phyloP scores from a whole-genome alignment of 306 rosid genomes.

The Carpinus fangiana region DNA sequence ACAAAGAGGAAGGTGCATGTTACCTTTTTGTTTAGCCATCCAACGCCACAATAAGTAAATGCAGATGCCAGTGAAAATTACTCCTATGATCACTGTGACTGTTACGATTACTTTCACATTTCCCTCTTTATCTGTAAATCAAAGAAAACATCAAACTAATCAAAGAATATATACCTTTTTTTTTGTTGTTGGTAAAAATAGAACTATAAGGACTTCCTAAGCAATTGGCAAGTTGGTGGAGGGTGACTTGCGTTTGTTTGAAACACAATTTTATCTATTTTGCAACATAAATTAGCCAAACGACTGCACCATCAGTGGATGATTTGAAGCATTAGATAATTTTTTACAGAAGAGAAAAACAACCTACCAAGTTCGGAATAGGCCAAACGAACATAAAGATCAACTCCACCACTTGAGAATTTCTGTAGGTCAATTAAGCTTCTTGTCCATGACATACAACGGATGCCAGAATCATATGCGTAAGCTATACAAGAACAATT shows the following conservation, averaged over 20 bases:
- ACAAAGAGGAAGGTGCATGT: neutral
- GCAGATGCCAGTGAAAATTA: neutral
- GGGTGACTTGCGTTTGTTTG: neutral
- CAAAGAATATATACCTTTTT: neutral
- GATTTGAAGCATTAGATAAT: neutral
- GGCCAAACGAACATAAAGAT: slow-evolving; percentile 39
- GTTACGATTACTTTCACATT: neutral
- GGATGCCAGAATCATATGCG: slow-evolving; percentile 12
- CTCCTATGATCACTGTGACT: neutral
- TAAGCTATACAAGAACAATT: slow-evolving; percentile 35
- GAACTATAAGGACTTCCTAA: neutral
- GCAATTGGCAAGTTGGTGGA: neutral
- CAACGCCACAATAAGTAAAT: slow-evolving; percentile 10
- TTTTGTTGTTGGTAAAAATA: neutral
- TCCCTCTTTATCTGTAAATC: neutral
- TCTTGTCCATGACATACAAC: slow-evolving; percentile 34
- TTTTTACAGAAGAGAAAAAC: neutral
- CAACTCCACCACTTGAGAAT: slow-evolving; percentile 23
- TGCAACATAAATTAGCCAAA: neutral
- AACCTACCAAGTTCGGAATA: slow-evolving; percentile 43
- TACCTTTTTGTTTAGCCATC: slow-evolving; percentile 2
- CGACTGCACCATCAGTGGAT: neutral
- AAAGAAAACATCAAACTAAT: neutral
- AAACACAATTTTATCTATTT: neutral
- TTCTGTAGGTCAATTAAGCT: slow-evolving; percentile 19